A percentile compares a stretch with the other conserved stretches of the same genome.
phyloP scores from a whole-genome alignment of 2,329 filamentous ascomycete species.

The Helminthosporium solani region DNA sequence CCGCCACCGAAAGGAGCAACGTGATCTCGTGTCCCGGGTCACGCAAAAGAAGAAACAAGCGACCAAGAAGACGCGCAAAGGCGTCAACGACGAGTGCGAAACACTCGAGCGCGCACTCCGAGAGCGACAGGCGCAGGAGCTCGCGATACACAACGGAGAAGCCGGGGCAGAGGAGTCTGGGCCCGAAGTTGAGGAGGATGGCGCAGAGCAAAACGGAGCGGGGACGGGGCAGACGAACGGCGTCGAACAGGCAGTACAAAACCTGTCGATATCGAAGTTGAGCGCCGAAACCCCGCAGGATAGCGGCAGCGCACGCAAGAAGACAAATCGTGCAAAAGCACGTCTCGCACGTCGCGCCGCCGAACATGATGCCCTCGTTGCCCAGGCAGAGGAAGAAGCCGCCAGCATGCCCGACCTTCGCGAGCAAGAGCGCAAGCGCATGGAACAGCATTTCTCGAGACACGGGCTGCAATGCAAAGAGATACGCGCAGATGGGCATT shows the following conservation, averaged over 20 bases:
- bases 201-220: constrained; percentile 2
- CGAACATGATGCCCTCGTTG: constrained; percentile 70
- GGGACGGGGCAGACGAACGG: constrained; percentile 9
- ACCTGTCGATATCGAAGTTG: constrained; percentile 15
- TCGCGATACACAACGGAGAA: constrained; percentile 44
- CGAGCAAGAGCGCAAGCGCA: constrained; percentile 52
- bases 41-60: constrained; percentile 97
- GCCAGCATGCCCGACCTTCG: constrained; percentile 43
- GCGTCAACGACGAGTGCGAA: constrained; percentile 63
- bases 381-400: constrained; percentile 73
- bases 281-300: constrained; percentile 2
- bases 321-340: constrained; percentile 88
- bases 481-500: constrained; percentile 90
- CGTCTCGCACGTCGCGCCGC: constrained; percentile 85
- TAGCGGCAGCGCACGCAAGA: constrained; percentile 54
- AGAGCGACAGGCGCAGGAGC: constrained; percentile 55
- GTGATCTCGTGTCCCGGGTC: constrained; percentile 79
- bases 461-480: constrained; percentile 70
- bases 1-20: constrained; percentile 84
- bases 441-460: constrained; percentile 66
- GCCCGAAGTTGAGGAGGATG: constrained; percentile 8
- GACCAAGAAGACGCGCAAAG: constrained; percentile 72
- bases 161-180: constrained; percentile 6
- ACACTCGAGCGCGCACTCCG: constrained; percentile 57
- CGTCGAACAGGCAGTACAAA: constrained; percentile 16